phyloP scores from a whole-genome alignment of 495 filamentous ascomycete genomes.

The Aspergillus bertholletiae region DNA sequence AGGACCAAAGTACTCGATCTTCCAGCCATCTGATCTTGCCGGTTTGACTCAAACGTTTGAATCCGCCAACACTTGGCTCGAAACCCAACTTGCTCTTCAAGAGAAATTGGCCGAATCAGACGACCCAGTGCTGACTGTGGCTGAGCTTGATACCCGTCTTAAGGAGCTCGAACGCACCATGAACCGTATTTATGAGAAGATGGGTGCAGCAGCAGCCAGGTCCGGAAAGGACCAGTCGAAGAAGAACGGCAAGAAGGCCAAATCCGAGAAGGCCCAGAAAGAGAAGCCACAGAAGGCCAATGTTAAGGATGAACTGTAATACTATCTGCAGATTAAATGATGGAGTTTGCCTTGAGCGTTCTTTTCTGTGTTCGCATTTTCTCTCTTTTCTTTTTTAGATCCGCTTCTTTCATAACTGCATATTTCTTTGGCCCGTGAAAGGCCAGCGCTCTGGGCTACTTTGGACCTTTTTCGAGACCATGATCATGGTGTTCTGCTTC shows the following conservation, averaged over 20 bases:
- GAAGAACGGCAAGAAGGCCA: slow-evolving; percentile 49
- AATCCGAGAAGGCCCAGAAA: slow-evolving; percentile 43
- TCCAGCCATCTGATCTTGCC: slow-evolving; percentile 54
- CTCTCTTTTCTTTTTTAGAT: not conserved
- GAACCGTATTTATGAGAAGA: slow-evolving; percentile 63
- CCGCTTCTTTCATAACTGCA: not conserved
- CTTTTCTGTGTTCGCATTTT: not conserved
- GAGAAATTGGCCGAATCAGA: slow-evolving; percentile 63
- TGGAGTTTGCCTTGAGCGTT: slow-evolving; percentile 13
- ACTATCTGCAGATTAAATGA: not conserved
- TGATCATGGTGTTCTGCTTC: not conserved
- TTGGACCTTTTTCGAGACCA: not conserved
- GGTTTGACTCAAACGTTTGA: slow-evolving; percentile 35
- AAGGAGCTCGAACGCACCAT: slow-evolving; percentile 66
- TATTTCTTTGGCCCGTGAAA: not conserved
- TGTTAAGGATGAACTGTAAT: slow-evolving; percentile 43
- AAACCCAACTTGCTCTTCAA: slow-evolving; percentile 61
- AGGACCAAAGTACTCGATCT: slow-evolving; percentile 38
- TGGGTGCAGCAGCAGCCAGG: slow-evolving; percentile 30
- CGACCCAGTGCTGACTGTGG: slow-evolving; percentile 64
- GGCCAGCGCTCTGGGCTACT: not conserved
- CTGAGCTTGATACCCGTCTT: slow-evolving; percentile 55
- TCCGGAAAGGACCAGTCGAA: slow-evolving; percentile 37
- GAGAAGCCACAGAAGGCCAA: slow-evolving; percentile 17
- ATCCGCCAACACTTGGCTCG: slow-evolving; percentile 57